Base-by-base conservation (phyloP, 2,329 filamentous ascomycete genomes). In the Helotiales sp. region DNA sequence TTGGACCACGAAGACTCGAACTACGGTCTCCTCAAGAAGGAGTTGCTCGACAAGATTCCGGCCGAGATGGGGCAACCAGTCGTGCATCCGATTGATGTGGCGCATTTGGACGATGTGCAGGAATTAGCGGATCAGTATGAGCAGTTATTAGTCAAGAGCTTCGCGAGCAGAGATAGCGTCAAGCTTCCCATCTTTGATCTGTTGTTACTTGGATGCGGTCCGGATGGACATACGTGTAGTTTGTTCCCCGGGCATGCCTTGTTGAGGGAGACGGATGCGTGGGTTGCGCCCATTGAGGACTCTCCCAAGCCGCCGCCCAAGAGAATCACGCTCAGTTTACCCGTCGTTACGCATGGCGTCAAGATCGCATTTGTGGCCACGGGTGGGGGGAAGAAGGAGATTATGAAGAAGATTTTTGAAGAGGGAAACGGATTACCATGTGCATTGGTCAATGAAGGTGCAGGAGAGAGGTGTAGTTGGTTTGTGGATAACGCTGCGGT, bases 211-310 rank as follows among this genome's bases (percentile, higher is more conserved):
- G 95, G 95, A 68, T 96, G 91, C 73, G 95, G 95, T 0, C 93
- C 95, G 13, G 95, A 98, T 74, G 95, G 95, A 52, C 95, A 99
- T 78, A 98, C 95, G 31, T 98, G 95, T 86, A 95, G 89, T 68
- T 80, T 99, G 52, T 99, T 99, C 80, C 95, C 95, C 5, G 89
- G 88, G 55, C 93, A 97, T 72, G 84, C 88, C 58, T 82, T 98
- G 54, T 82, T 98, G 65, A 86, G 92, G 63, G 93, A 98, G 78
- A 84, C 84, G 33, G 88, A 87, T 69, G 91, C 93, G 54, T 99
- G 95, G 95, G 91, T 98, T 42, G 88, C 93, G 13, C 85, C 91
- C 46, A 96, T 97, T 70, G 86, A 89, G 69, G 91, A 98, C 78
- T 96, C 91, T 42, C 95, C 95, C 51, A 99, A 99, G 82, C 93